Base-by-base conservation (phyloP, 306 rosid genomes). In the Pterocarpus santalinus region DNA sequence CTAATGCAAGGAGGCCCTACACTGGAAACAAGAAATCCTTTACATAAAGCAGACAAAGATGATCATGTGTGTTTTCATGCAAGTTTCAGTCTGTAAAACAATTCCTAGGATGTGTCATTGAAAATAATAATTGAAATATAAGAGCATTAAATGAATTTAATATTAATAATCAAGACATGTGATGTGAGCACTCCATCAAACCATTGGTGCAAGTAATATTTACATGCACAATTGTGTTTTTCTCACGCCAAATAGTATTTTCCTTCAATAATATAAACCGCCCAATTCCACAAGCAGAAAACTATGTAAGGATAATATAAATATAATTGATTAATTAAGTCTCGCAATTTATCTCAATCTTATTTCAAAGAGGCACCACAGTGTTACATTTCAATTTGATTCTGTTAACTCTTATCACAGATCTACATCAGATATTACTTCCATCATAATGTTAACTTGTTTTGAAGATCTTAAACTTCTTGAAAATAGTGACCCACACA, bases 11-110 rank as follows among this genome's bases (percentile, higher is more conserved):
- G 88, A 82, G 90, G 82, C 87, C 97, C 97, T 91, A 91, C 91
- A 91, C 98, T 94, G 96, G 85, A 91, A 91, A 84, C 76, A 90
- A 87, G 71, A 55, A 82, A 82, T 87, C 84, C 82, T 87, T 75
- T 72, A 79, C 69, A 75, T 77, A 69, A 74, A 58, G 77, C 71
- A 65, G 81, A 82, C 60, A 57, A 51, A 81, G 28, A 51, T 68
- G 9, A 39, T 30, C 58, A 49, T 61, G 33, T 66, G 13, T 65
- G 74, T 82, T 61, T 73, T 53, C 60, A 44, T 10, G 55, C 62
- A 58, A 69, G 49, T 60, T 74, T 30, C 17, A 5, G 16, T n/a
- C 35, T 43, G 17, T 68, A 63, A 67, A 79, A 76, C 57, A 53
- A 38, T 47, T 47, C 71, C 36, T 9, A 36, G 3, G 51, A 67